A percentile compares a stretch with the other conserved stretches of the same genome.
These are phyloP conservation scores for Rhodosporidiobolus odoratus DNA, from an alignment of 768 basidiomycete genomes.

Conservation along the genomic window DNA sequence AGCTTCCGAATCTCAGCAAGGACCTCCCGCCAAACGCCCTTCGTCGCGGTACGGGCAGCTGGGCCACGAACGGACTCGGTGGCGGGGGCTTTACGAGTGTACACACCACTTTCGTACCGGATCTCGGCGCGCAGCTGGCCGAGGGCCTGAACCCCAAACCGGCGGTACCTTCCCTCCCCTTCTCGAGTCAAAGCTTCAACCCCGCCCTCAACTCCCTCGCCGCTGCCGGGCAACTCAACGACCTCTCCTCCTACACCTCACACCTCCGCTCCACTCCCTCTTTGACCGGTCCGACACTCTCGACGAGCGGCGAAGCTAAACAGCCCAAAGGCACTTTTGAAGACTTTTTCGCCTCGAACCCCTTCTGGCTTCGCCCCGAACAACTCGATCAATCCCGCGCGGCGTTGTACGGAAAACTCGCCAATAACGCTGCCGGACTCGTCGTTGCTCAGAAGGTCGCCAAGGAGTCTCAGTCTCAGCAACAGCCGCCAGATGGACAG, in stretches of 20 bases:
- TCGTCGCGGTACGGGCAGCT: background rate
- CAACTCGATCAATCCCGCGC: conserved; percentile 36
- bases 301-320: too few relatives aligned
- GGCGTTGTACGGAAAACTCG: conserved; percentile 42
- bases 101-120: conserved; percentile 36
- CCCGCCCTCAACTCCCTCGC: conserved; percentile 33
- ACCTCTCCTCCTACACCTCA: conserved; percentile 37
- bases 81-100: conserved; percentile 29
- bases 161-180: background rate
- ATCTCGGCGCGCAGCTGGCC: conserved; percentile 22
- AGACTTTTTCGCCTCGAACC: conserved; percentile 42
- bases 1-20: conserved; percentile 46
- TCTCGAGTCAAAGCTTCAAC: conserved; percentile 32
- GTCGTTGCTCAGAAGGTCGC: conserved; percentile 24
- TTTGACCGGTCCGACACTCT: background rate
- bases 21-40: conserved; percentile 42
- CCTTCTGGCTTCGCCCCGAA: conserved; percentile 36
- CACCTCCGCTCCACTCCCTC: conserved; percentile 31
- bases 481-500: background rate
- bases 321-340: conserved; percentile 25
- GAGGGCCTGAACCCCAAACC: conserved; percentile 14
- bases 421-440: conserved; percentile 39
- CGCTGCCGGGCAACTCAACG: conserved; percentile 5
- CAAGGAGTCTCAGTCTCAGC: background rate
- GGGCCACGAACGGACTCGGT: conserved; percentile 20